Percentiles rank a stretch among this genome's conserved stretches.
These are phyloP conservation scores for Annulohypoxylon maeteangense DNA, from an alignment of 495 filamentous ascomycete genomes.

Conservation along the genomic window DNA sequence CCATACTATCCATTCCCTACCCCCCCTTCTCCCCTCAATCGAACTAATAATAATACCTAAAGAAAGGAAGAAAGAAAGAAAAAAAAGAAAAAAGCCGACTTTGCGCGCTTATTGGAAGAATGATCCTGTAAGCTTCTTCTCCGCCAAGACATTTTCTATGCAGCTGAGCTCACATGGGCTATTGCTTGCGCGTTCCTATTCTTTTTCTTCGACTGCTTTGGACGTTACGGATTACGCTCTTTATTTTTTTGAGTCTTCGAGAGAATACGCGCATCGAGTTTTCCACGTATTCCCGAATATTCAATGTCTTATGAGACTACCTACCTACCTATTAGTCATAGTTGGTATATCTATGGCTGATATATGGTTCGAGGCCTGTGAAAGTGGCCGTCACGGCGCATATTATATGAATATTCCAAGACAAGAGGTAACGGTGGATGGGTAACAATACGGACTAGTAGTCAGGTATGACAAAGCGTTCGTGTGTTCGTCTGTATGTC, in stretches of 20 bases:
- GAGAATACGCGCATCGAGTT: neutral
- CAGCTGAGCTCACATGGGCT: slow-evolving; percentile 37
- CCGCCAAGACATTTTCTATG: slow-evolving; percentile 28
- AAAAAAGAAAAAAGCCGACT: neutral
- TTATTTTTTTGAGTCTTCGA: slow-evolving; percentile 32
- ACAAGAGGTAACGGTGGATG: slow-evolving; percentile 25
- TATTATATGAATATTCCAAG: slow-evolving; percentile 40
- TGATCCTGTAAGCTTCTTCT: neutral
- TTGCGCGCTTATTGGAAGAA: slow-evolving; percentile 9
- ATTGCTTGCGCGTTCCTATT: slow-evolving; percentile 34
- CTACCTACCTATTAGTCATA: too few relatives aligned
- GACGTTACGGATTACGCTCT: slow-evolving; percentile 30
- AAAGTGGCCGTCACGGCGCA: slow-evolving; percentile 39
- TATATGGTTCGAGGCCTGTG: slow-evolving; percentile 16
- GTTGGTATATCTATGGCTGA: slow-evolving; percentile 1
- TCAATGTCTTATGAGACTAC: slow-evolving; percentile 13
- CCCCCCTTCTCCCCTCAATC: too few relatives aligned
- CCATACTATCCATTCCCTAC: too few relatives aligned
- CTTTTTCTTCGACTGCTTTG: slow-evolving; percentile 38
- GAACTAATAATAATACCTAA: slow-evolving; percentile 25
- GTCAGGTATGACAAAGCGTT: slow-evolving; percentile 32
- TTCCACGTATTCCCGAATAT: slow-evolving; percentile 29
- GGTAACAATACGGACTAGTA: slow-evolving; percentile 17
- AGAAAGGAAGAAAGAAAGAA: too few relatives aligned
- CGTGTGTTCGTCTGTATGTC: slow-evolving; percentile 19